A percentile compares a stretch with the other conserved stretches of the same genome.
phyloP scores from a whole-genome alignment of 192 early-diverging fungal species.

The Podila epigama region DNA sequence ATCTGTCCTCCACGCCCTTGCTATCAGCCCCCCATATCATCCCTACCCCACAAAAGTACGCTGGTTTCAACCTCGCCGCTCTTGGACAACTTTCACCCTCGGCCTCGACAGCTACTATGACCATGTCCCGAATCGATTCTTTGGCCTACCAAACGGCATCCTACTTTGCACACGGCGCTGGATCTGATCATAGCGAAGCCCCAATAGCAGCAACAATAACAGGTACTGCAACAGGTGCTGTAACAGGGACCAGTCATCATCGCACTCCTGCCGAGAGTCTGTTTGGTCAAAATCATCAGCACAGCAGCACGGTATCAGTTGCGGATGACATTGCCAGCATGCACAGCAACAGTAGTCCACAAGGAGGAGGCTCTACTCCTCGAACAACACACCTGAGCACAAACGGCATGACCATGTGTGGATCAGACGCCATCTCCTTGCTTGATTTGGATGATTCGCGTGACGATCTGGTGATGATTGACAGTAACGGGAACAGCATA shows the following conservation, averaged over 20 bases:
- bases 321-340: too few species aligned
- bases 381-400: background rate
- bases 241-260: too few species aligned
- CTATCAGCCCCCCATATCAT: slow-evolving; percentile 34
- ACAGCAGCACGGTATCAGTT: too few species aligned
- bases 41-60: slow-evolving; percentile 20
- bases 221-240: background rate
- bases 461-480: slow-evolving; percentile 39
- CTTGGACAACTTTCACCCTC: slow-evolving; percentile 40
- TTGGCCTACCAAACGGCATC: slow-evolving; percentile 9
- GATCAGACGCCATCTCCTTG: slow-evolving; percentile 34
- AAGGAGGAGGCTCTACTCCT: background rate
- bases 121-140: slow-evolving; percentile 34
- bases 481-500: slow-evolving; percentile 38
- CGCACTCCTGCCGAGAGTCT: too few species aligned
- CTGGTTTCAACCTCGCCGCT: slow-evolving; percentile 38
- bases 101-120: slow-evolving; percentile 10
- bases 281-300: too few species aligned
- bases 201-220: background rate
- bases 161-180: background rate
- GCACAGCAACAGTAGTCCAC: too few species aligned
- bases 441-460: slow-evolving; percentile 30
- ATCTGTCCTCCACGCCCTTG: slow-evolving; percentile 20
- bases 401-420: slow-evolving; percentile 21
- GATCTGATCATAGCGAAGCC: background rate